Evolutionary conservation across 2,329 filamentous ascomycete genomes (phyloP), one percentile per base, ranked within the genome.

Genomic region (Teratosphaeria destructans): DNA sequence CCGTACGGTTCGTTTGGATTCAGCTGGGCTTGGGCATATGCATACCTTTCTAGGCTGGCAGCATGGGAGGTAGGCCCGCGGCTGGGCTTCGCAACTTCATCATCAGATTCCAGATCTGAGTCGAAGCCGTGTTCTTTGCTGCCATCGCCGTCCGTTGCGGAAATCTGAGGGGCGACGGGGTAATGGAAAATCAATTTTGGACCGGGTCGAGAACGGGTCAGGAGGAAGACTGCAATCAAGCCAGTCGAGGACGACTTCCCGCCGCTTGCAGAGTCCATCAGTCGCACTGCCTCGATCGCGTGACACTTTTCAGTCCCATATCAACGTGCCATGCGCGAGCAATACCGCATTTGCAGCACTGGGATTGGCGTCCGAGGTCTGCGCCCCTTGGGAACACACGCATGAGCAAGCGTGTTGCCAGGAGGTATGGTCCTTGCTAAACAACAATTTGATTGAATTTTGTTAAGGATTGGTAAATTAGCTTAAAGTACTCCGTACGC

Each of bases 171-270:
- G 68, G 77, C 74, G 66, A 85, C 39, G 23, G 90, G 90, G 69
- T 94, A 94, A 74, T 95, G 89, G 73, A 92, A 95, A 67, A 94
- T 87, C 67, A 94, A 87, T 64, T 85, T 84, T 32, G 90, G 88
- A 16, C 90, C 90, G 66, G 89, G 87, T 64, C 87, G 85, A 37
- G 88, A 89, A 64, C 88, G 83, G 67, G 89, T 84, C 65, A 91
- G 84, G 47, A 93, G 82, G 57, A 89, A 84, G 60, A 93, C 84
- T 52, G 86, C 88, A 57, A 92, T 73, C 55, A 86, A 78, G 26
- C 54, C 54, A 32, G 26, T 49, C 5, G 19, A 49, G 19, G 43
- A 49, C 23, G 43, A n/a, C 7, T 49, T 49, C 43, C 23, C n/a
- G 43, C 43, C 19, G 43, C n/a, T 49, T 23, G 43, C 43, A 49